These are phyloP conservation scores for Spencermartinsiella europaea DNA, from an alignment of 805 yeast genomes.

Conservation along the genomic window DNA sequence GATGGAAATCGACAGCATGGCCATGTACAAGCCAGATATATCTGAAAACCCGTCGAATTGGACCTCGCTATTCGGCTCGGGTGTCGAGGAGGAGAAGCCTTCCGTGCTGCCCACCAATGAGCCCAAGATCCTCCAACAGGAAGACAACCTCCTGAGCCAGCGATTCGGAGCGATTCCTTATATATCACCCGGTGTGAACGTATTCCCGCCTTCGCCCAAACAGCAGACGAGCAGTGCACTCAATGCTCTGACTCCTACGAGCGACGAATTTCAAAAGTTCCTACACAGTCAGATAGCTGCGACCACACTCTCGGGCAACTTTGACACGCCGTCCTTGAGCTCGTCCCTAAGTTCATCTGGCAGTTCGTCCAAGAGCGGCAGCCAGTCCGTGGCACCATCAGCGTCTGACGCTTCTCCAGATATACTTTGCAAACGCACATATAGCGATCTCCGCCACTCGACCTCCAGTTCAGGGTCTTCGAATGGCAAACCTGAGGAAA, in stretches of 20 bases:
- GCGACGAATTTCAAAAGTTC: neutral
- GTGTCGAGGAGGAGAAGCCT: neutral
- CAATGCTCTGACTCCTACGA: neutral
- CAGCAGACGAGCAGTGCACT: neutral
- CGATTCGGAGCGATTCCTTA: neutral
- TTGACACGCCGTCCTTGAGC: neutral
- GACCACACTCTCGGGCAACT: neutral
- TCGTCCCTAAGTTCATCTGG: neutral
- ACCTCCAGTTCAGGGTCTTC: neutral
- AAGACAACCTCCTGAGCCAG: neutral
- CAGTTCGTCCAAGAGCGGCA: neutral
- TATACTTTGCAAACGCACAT: neutral
- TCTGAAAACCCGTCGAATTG: neutral
- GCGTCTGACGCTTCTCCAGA: too few relatives aligned
- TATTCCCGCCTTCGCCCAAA: neutral
- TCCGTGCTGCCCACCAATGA: neutral
- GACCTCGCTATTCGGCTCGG: neutral
- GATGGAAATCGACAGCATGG: neutral
- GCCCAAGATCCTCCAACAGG: neutral
- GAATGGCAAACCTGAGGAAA: constrained; percentile 1
- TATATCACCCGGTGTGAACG: neutral
- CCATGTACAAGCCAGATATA: neutral
- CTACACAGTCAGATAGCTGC: neutral
- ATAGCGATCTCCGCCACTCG: neutral
- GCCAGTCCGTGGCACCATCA: neutral